Conservation (phyloP, 2,329 filamentous ascomycete species). For the Cordyceps militaris region DNA sequence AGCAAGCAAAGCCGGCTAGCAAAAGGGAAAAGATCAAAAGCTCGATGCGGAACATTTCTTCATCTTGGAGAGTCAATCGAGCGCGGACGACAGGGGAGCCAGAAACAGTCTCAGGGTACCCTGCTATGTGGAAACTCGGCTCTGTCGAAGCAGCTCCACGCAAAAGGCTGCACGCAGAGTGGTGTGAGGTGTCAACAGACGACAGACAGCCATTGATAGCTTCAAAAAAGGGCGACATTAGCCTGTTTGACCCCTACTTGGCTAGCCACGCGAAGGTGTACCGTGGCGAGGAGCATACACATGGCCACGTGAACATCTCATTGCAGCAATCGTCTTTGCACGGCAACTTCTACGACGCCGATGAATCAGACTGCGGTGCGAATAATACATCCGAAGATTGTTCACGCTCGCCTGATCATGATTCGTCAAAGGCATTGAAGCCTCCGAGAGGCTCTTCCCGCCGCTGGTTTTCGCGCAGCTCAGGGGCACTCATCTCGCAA, state of each 20-base stretch:
- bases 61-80: conserved; percentile 17
- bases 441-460: conserved; percentile 8
- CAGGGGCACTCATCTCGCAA: conserved; percentile 20
- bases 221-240: not conserved
- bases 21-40: conserved; percentile 12
- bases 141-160: conserved; percentile 4
- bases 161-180: conserved; percentile 8
- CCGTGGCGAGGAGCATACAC: not conserved
- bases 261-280: not conserved
- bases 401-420: not conserved
- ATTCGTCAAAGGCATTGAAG: not conserved
- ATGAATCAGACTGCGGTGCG: not conserved
- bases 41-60: conserved; percentile 18
- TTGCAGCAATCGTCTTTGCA: conserved; percentile 6
- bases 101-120: not conserved
- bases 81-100: conserved; percentile 7
- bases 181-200: conserved; percentile 7
- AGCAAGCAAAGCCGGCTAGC: not conserved
- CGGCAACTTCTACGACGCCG: not conserved
- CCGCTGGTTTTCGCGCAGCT: conserved; percentile 18
- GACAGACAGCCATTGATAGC: not conserved
- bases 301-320: not conserved
- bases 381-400: not conserved
- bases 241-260: conserved; percentile 2
- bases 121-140: conserved; percentile 8